These are phyloP conservation scores for Chloroidium sp. DNA, from an alignment of 163 green algal genomes.

Conservation along the genomic window DNA sequence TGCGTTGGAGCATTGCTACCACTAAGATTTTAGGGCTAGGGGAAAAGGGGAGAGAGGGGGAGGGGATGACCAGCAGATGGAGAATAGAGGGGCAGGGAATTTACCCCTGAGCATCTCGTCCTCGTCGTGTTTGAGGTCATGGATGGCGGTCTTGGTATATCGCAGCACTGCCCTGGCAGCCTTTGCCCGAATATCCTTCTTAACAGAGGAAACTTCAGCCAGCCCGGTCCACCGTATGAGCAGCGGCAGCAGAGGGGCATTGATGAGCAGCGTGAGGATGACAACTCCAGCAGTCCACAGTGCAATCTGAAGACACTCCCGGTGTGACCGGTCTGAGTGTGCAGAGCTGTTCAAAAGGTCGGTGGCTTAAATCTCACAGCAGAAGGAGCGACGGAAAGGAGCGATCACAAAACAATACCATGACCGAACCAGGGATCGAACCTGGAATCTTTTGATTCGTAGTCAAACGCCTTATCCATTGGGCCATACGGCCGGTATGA, in stretches of 20 bases:
- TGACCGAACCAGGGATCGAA: background rate
- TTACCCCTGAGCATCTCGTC: slow-evolving; percentile 59
- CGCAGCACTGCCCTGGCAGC: slow-evolving; percentile 31
- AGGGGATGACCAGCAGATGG: no score
- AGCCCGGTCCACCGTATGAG: slow-evolving; percentile 28
- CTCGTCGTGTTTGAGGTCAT: slow-evolving; percentile 37
- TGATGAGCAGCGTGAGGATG: slow-evolving; percentile 66
- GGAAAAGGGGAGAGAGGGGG: no score
- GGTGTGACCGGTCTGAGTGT: no score
- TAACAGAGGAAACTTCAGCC: slow-evolving; percentile 6
- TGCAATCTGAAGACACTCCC: slow-evolving; percentile 26
- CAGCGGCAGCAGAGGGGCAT: slow-evolving; percentile 33
- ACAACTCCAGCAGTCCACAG: slow-evolving; percentile 64
- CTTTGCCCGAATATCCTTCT: slow-evolving; percentile 27
- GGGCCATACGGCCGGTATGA: slow-evolving; percentile 1
- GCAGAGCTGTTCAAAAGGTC: no score
- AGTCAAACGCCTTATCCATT: background rate
- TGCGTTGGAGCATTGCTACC: no score
- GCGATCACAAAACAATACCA: background rate
- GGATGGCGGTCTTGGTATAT: slow-evolving; percentile 34
- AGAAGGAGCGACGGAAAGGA: no score
- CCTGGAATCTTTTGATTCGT: background rate
- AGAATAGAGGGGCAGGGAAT: no score
- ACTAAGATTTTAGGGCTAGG: no score
- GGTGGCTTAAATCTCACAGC: no score